A percentile compares a stretch with the other conserved stretches of the same genome.
These are phyloP conservation scores for Papiliotrema nemorosa DNA, from an alignment of 1,284 basidiomycete genomes.

Conservation along the genomic window DNA sequence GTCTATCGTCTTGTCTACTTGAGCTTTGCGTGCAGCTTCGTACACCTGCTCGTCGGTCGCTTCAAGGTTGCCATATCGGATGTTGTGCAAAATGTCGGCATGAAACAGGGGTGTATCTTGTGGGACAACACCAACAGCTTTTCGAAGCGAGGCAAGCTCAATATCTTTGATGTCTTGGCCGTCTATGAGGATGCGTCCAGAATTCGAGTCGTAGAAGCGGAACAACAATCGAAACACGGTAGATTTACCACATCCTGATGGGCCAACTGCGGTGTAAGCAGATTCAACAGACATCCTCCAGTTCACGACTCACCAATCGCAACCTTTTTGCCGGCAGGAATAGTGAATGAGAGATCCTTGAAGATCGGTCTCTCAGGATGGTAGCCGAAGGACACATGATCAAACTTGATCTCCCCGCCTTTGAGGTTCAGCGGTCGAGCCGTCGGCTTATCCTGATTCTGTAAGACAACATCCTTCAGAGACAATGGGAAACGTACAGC, in stretches of 20 bases:
- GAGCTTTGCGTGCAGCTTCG: slow-evolving; percentile 77
- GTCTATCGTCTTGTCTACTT: slow-evolving; percentile 77
- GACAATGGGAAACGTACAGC: slow-evolving; percentile 51
- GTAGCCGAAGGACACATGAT: slow-evolving; percentile 89
- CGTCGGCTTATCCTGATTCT: slow-evolving; percentile 60
- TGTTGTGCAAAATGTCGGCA: slow-evolving; percentile 89
- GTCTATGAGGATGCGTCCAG: slow-evolving; percentile 69
- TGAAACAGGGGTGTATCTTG: slow-evolving; percentile 98
- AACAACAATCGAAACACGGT: slow-evolving; percentile 92
- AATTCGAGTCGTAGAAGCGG: slow-evolving; percentile 84
- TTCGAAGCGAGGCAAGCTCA: slow-evolving; percentile 68
- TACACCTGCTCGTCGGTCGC: slow-evolving; percentile 86
- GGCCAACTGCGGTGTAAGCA: no score
- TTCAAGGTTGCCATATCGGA: slow-evolving; percentile 85
- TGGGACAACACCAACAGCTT: slow-evolving; percentile 85
- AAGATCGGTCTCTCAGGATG: slow-evolving; percentile 89
- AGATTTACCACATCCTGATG: slow-evolving; percentile 96
- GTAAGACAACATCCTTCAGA: neutral
- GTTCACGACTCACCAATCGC: no score
- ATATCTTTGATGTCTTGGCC: slow-evolving; percentile 79
- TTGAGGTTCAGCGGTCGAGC: slow-evolving; percentile 67
- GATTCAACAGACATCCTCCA: no score
- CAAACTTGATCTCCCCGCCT: slow-evolving; percentile 87
- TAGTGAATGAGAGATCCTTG: slow-evolving; percentile 78
- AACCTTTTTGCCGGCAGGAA: slow-evolving; percentile 92